Percentiles rank a stretch among this genome's conserved stretches.
Conservation (phyloP, 345 rosid species). For the Corchorus olitorius region DNA sequence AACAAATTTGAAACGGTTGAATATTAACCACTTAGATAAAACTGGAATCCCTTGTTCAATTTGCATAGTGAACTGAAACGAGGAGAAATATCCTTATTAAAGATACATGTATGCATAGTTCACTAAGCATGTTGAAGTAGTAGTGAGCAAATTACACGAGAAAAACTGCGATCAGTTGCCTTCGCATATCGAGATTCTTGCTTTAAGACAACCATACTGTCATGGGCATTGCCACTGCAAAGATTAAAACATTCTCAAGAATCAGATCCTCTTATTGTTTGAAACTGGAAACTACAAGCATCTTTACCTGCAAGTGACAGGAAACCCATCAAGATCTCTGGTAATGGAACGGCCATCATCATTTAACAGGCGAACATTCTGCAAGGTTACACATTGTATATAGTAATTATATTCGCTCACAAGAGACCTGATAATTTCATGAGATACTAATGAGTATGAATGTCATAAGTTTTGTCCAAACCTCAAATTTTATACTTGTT, state of each 20-base stretch:
- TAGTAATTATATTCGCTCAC: slow-evolving; percentile 18
- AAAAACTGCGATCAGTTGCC: slow-evolving; percentile 78
- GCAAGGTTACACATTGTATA: slow-evolving; percentile 22
- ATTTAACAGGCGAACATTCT: slow-evolving; percentile 82
- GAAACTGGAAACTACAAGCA: slow-evolving; percentile 16
- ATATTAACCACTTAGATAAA: slow-evolving; percentile 86
- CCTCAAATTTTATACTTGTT: slow-evolving; percentile 89
- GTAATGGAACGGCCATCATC: slow-evolving; percentile 87
- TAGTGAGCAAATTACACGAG: slow-evolving; percentile 57
- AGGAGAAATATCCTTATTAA: slow-evolving; percentile 23
- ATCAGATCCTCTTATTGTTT: slow-evolving; percentile 27
- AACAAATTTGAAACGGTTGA: slow-evolving; percentile 84
- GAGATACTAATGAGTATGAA: slow-evolving; percentile 1
- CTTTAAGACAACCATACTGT: slow-evolving; percentile 90
- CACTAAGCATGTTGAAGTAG: slow-evolving; percentile 3
- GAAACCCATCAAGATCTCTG: slow-evolving; percentile 85
- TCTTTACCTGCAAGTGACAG: slow-evolving; percentile 84
- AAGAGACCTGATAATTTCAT: slow-evolving; percentile 7
- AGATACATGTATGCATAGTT: neutral
- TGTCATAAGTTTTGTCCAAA: slow-evolving; percentile 26
- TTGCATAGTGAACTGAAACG: slow-evolving; percentile 75
- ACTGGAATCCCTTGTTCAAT: slow-evolving; percentile 96
- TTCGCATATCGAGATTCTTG: slow-evolving; percentile 88
- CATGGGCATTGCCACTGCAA: slow-evolving; percentile 74
- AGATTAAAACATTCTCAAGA: slow-evolving; percentile 33